phyloP scores from a whole-genome alignment of 176 grass and related monocot species.

The Oryza meridionalis region DNA sequence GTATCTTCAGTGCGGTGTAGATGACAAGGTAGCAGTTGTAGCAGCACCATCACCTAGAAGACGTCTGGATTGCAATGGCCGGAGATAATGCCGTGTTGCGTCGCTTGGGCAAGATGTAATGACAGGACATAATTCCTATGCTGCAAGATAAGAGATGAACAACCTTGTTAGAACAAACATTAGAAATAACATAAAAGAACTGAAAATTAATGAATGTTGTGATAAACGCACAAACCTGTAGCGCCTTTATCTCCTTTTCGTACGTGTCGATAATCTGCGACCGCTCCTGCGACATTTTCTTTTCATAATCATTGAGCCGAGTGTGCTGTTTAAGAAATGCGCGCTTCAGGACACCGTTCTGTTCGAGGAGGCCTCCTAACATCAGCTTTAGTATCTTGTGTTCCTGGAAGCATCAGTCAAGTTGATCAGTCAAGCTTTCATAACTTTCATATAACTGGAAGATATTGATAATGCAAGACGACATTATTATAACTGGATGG shows the following conservation, averaged over 20 bases:
- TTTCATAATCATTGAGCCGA: constrained; percentile 50
- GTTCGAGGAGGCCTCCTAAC: constrained; percentile 50
- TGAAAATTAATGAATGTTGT: not conserved
- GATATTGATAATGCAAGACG: not conserved
- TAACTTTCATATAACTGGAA: not conserved
- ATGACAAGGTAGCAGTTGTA: not conserved
- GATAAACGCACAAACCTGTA: constrained; percentile 42
- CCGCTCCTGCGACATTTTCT: constrained; percentile 52
- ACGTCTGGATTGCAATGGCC: constrained; percentile 45
- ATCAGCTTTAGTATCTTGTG: constrained; percentile 57
- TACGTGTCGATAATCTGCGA: constrained; percentile 34
- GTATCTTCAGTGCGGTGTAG: not conserved
- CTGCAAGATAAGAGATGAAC: constrained; percentile 17
- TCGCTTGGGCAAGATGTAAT: constrained; percentile 36
- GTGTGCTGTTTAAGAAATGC: constrained; percentile 59
- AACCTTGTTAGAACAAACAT: not conserved
- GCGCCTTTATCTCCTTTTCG: constrained; percentile 41
- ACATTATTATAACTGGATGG: not conserved
- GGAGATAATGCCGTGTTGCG: not conserved
- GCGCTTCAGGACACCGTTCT: constrained; percentile 62
- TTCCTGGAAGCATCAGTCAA: constrained; percentile 42
- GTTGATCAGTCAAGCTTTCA: not conserved
- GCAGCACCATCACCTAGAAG: constrained; percentile 11
- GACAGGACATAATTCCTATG: constrained; percentile 42
- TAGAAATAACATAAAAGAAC: not conserved